Evolutionary conservation across 768 basidiomycete genomes (phyloP).

Genomic region (Tephrocybe sp.): DNA sequence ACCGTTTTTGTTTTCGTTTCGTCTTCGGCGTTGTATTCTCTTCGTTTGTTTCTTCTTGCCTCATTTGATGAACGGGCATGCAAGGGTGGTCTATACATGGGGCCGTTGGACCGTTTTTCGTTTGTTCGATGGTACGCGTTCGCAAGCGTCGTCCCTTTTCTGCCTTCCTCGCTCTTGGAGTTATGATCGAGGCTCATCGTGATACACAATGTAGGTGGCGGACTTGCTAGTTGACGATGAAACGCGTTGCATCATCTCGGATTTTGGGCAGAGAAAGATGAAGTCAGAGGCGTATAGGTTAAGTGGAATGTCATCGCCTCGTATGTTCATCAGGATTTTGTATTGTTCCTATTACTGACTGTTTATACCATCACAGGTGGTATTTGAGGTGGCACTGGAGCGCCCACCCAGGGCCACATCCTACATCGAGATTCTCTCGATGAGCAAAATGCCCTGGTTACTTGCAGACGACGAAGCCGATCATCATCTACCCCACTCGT

Average conservation of each 20-base stretch:
- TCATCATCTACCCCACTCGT: constrained; percentile 47
- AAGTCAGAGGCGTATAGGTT: constrained; percentile 68
- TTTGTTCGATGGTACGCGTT: too few species aligned
- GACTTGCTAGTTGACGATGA: constrained; percentile 77
- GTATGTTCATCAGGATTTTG: constrained; percentile 31
- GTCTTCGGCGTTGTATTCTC: neutral
- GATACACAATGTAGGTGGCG: constrained; percentile 61
- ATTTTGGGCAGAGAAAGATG: constrained; percentile 84
- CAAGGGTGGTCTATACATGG: too few species aligned
- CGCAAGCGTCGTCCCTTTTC: too few species aligned
- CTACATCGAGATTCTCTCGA: constrained; percentile 62
- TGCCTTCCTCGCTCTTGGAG: too few species aligned
- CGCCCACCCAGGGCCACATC: constrained; percentile 59
- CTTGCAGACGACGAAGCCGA: constrained; percentile 51
- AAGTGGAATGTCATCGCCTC: constrained; percentile 47
- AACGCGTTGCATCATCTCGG: constrained; percentile 69
- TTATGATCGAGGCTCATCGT: too few species aligned
- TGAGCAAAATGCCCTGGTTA: constrained; percentile 63
- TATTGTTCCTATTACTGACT: neutral
- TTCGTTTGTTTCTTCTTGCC: neutral
- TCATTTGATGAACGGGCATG: neutral
- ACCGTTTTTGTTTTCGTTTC: neutral
- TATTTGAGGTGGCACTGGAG: constrained; percentile 74
- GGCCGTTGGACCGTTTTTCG: too few species aligned
- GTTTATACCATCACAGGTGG: too few species aligned